Evolutionary conservation across 768 basidiomycete genomes (phyloP).

Genomic region (Suillus tomentosus): DNA sequence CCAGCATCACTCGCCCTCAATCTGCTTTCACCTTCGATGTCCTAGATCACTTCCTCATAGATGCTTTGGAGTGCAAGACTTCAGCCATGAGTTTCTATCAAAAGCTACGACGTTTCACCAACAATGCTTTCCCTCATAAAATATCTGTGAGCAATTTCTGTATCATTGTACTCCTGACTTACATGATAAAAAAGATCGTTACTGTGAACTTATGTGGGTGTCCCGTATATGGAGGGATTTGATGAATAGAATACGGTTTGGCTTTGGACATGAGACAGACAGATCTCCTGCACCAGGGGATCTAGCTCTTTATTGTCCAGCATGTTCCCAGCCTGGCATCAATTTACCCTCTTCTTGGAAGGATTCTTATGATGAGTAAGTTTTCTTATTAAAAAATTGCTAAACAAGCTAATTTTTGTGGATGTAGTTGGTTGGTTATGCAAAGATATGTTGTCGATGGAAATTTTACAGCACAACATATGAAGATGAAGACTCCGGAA

Average conservation of each 20-base stretch:
- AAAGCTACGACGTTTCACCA: not conserved
- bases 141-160: not conserved
- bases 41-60: slow-evolving; percentile 21
- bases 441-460: slow-evolving; percentile 8
- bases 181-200: slow-evolving; percentile 3
- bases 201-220: slow-evolving; percentile 5
- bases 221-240: slow-evolving; percentile 9
- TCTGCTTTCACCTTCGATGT: slow-evolving; percentile 26
- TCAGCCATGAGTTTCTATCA: slow-evolving; percentile 8
- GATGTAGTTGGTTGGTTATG: slow-evolving; percentile 1
- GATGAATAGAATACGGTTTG: not conserved
- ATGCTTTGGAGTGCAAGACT: slow-evolving; percentile 20
- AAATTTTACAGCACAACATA: slow-evolving; percentile 9
- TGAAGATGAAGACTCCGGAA: slow-evolving; percentile 16
- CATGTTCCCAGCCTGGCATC: slow-evolving; percentile 13
- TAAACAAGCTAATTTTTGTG: too few relatives aligned
- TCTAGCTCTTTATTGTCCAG: slow-evolving; percentile 5
- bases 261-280: not conserved
- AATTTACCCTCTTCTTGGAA: slow-evolving; percentile 13
- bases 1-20: slow-evolving; percentile 14
- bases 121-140: slow-evolving; percentile 7
- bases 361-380: not conserved
- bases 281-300: not conserved
- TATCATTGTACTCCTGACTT: not conserved
- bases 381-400: too few relatives aligned